Evolutionary conservation across 805 yeast species (phyloP).

Genomic region (Ogataea naganishii): DNA sequence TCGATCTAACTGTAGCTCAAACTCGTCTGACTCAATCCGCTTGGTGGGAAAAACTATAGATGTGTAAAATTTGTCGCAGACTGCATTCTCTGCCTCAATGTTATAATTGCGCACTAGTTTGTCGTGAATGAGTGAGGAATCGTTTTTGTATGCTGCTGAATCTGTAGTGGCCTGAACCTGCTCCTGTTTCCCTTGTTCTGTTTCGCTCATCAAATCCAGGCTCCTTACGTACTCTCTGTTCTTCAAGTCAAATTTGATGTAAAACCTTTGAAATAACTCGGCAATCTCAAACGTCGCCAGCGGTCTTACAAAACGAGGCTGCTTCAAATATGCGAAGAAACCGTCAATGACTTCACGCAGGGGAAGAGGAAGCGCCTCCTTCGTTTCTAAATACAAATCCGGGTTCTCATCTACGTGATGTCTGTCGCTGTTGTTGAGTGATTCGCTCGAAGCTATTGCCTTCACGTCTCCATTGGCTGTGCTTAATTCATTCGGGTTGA

Average conservation of each 20-base stretch:
- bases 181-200: background rate
- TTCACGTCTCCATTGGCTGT: too few relatives aligned
- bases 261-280: slow-evolving; percentile 25
- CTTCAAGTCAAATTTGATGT: slow-evolving; percentile 16
- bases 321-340: slow-evolving; percentile 22
- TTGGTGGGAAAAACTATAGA: slow-evolving; percentile 25
- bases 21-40: slow-evolving; percentile 20
- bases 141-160: too few relatives aligned
- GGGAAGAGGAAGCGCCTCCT: slow-evolving; percentile 19
- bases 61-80: slow-evolving; percentile 24
- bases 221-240: slow-evolving; percentile 11
- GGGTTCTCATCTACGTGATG: background rate
- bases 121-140: too few relatives aligned
- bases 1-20: slow-evolving; percentile 16
- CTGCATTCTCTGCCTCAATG: slow-evolving; percentile 20
- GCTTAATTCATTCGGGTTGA: too few relatives aligned
- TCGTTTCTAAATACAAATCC: slow-evolving; percentile 4
- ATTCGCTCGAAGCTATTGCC: background rate
- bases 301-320: slow-evolving; percentile 27
- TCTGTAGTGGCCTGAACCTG: too few relatives aligned
- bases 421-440: background rate
- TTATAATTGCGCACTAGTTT: slow-evolving; percentile 17
- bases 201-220: slow-evolving; percentile 7
- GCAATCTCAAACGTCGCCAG: slow-evolving; percentile 26
- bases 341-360: slow-evolving; percentile 16